Percentiles rank a stretch among this genome's conserved stretches.
These are phyloP conservation scores for Saturnispora kantuleensis DNA, from an alignment of 805 yeast species.

Conservation along the genomic window DNA sequence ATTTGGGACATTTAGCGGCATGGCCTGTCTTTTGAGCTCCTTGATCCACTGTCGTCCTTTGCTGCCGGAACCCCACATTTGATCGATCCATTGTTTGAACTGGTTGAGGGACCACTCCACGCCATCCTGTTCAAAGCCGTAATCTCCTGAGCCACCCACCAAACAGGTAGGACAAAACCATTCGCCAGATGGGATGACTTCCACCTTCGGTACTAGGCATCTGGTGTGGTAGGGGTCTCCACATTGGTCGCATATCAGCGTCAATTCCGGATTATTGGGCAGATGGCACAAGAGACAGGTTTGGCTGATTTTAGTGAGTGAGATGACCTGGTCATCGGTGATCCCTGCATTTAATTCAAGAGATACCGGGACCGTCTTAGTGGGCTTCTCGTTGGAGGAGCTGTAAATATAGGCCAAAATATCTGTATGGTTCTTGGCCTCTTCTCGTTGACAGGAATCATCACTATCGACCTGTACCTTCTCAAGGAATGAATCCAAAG, in stretches of 20 bases:
- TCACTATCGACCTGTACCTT: too few species aligned
- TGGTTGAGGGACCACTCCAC: constrained; percentile 38
- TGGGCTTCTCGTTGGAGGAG: too few species aligned
- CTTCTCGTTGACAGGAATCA: background rate
- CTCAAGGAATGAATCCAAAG: too few species aligned
- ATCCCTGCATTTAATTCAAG: too few species aligned
- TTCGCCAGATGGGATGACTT: constrained; percentile 41
- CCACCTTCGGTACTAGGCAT: constrained; percentile 44
- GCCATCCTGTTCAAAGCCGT: constrained; percentile 72
- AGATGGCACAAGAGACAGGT: constrained; percentile 35
- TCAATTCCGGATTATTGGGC: constrained; percentile 34
- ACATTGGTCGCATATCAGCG: constrained; percentile 66
- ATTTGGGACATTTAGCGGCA: background rate
- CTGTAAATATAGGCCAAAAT: too few species aligned
- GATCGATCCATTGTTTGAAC: constrained; percentile 37
- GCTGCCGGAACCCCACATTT: background rate
- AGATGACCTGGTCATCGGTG: background rate
- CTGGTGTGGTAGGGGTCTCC: constrained; percentile 55
- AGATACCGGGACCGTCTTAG: too few species aligned
- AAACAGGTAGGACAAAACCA: constrained; percentile 84
- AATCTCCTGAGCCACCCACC: constrained; percentile 45
- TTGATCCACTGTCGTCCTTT: constrained; percentile 1
- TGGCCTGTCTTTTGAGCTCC: background rate
- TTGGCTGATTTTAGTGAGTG: constrained; percentile 10
- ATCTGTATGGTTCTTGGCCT: too few species aligned